Evolutionary conservation across 148 eudicot genomes (phyloP).

Genomic region (Oxyria digyna): DNA sequence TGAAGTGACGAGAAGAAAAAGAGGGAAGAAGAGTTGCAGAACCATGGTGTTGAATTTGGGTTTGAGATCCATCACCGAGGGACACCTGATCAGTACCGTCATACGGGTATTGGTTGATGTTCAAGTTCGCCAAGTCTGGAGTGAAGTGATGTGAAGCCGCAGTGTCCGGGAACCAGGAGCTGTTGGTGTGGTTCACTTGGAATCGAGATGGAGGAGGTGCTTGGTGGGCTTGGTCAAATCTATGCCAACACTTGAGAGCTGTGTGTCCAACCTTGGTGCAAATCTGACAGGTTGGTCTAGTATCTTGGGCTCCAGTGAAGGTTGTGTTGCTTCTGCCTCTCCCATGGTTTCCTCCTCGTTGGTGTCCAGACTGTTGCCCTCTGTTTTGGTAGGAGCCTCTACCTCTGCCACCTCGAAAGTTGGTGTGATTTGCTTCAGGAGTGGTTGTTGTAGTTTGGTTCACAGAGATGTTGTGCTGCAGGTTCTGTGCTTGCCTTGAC

Average conservation of each 20-base stretch:
- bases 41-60: neutral
- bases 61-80: neutral
- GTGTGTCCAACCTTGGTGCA: neutral
- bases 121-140: neutral
- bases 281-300: neutral
- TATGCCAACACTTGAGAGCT: neutral
- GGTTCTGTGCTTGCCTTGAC: neutral
- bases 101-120: neutral
- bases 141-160: neutral
- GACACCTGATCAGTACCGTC: neutral
- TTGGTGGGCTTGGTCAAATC: neutral
- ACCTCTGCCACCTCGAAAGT: neutral
- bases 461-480: neutral
- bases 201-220: neutral
- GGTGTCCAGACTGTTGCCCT: neutral
- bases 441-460: neutral
- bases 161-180: neutral
- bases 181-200: neutral
- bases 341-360: fast-evolving
- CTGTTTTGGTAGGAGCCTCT: neutral
- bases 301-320: neutral
- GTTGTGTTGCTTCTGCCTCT: neutral
- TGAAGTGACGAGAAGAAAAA: neutral
- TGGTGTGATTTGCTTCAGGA: neutral
- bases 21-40: neutral